phyloP scores from a whole-genome alignment of 805 yeast genomes.

The Scheffersomyces coipomensis region DNA sequence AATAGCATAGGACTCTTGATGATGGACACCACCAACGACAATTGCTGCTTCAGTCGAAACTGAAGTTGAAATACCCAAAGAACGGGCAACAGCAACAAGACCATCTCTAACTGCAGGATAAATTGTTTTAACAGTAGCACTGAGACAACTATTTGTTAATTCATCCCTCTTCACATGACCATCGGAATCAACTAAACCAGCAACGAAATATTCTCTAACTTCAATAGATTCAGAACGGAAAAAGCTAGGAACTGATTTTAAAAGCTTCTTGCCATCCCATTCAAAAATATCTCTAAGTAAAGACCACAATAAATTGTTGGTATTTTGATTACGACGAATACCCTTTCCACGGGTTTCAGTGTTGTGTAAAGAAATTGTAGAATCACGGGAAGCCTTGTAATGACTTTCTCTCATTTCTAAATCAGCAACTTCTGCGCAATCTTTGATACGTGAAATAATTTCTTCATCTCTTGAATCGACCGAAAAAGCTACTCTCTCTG shows the following conservation, averaged over 20 bases:
- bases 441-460: constrained; percentile 20
- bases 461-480: constrained; percentile 23
- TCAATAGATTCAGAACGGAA: constrained; percentile 32
- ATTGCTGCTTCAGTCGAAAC: constrained; percentile 20
- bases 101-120: constrained; percentile 32
- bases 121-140: constrained; percentile 29
- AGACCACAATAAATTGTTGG: constrained; percentile 20
- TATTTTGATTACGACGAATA: constrained; percentile 2
- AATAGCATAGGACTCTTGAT: constrained; percentile 14
- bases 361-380: constrained; percentile 5
- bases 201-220: constrained; percentile 44
- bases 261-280: constrained; percentile 8
- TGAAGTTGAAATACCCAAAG: constrained; percentile 40
- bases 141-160: constrained; percentile 5
- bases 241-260: constrained; percentile 23
- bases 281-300: constrained; percentile 23
- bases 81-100: constrained; percentile 36
- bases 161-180: constrained; percentile 24
- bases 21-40: constrained; percentile 1
- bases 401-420: background rate
- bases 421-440: constrained; percentile 12
- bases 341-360: constrained; percentile 4
- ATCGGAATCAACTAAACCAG: constrained; percentile 43
- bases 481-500: constrained; percentile 23
- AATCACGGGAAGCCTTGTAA: constrained; percentile 2